phyloP scores from a whole-genome alignment of 768 basidiomycete species.

The Phanerochaete carnosa region DNA sequence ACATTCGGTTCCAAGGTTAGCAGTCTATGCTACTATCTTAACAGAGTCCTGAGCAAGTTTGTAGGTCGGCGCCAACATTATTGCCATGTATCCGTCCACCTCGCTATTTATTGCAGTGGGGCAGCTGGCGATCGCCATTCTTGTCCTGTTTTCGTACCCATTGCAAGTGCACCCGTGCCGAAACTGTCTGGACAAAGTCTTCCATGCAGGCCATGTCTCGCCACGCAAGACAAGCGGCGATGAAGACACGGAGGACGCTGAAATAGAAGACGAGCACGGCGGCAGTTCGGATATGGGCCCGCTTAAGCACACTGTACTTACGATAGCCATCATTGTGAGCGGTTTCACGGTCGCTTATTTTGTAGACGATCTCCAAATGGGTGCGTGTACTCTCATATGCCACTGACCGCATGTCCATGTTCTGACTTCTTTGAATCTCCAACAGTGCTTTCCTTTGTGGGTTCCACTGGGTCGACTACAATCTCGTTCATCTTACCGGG shows the following conservation, averaged over 20 bases:
- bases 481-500: slow-evolving; percentile 96
- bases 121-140: slow-evolving; percentile 86
- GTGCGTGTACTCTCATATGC: slow-evolving; percentile 36
- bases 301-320: slow-evolving; percentile 67
- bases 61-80: slow-evolving; percentile 87
- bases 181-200: slow-evolving; percentile 89
- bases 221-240: slow-evolving; percentile 19
- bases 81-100: slow-evolving; percentile 90
- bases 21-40: neutral
- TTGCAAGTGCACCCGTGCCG: slow-evolving; percentile 93
- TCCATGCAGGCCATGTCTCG: slow-evolving; percentile 41
- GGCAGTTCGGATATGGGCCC: slow-evolving; percentile 58
- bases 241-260: slow-evolving; percentile 45
- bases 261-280: slow-evolving; percentile 51
- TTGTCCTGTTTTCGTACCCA: slow-evolving; percentile 92
- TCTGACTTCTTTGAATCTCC: slow-evolving; percentile 1
- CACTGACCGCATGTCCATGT: slow-evolving; percentile 4
- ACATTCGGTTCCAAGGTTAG: slow-evolving; percentile 86
- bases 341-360: slow-evolving; percentile 77
- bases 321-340: slow-evolving; percentile 55
- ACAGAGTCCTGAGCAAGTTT: neutral
- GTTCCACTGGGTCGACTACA: slow-evolving; percentile 93
- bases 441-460: slow-evolving; percentile 91
- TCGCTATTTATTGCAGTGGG: slow-evolving; percentile 92
- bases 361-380: slow-evolving; percentile 73